These are phyloP conservation scores for Ettlia oleoabundans DNA, from an alignment of 139 green algal genomes.

Conservation along the genomic window DNA sequence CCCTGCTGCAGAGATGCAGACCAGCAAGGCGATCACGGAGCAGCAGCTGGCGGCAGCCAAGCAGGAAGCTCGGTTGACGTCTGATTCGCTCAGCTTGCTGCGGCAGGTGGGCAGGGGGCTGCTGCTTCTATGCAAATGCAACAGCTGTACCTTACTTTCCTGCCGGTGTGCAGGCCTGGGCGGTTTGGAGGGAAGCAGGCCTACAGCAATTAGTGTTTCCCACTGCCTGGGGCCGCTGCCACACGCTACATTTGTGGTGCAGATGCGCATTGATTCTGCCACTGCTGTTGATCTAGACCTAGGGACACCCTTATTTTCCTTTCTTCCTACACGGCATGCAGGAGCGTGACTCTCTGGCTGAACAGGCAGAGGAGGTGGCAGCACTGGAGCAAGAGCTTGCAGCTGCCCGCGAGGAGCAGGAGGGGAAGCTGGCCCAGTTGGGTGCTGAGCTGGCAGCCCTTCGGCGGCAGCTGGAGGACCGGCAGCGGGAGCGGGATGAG, in stretches of 20 bases:
- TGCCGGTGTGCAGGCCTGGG: no score
- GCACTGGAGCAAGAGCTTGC: not conserved
- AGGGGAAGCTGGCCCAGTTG: not conserved
- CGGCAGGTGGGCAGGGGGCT: no score
- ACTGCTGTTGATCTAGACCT: no score
- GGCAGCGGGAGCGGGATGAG: not conserved
- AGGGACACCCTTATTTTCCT: no score
- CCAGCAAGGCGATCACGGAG: not conserved
- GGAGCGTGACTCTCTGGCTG: not conserved
- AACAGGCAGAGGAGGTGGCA: not conserved
- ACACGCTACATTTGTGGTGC: no score
- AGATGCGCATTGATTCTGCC: no score
- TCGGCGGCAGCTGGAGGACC: not conserved
- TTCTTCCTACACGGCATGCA: no score
- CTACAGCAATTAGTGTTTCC: no score
- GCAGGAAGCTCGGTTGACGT: not conserved
- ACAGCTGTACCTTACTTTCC: no score
- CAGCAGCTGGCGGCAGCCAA: not conserved
- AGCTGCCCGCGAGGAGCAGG: not conserved
- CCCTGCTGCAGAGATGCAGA: not conserved
- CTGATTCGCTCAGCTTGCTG: not conserved
- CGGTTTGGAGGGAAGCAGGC: no score
- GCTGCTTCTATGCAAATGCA: no score
- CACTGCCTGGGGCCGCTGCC: no score
- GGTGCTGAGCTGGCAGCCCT: not conserved